Evolutionary conservation across 108 stramenopile genomes (phyloP), one percentile per base, ranked within the genome.

Genomic region (Cyclostephanos tholiformis): DNA sequence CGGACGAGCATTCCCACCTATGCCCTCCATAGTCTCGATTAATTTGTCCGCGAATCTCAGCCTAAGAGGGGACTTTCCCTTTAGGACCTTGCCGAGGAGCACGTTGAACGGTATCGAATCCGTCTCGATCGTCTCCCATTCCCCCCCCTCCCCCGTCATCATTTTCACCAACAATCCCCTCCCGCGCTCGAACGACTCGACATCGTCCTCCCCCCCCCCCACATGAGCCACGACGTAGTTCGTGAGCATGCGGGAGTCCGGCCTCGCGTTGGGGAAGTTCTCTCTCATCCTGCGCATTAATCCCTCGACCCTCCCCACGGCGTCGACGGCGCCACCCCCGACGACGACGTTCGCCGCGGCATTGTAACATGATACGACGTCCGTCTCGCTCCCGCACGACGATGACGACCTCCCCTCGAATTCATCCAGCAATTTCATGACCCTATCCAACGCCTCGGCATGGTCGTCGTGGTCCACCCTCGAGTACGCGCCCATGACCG

Each of bases 271-370:
- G 68, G 79, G 43, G 49, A 41, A 41, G 41, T 41, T 41, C 56
- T 79, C 69, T 26, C 60, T 75, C 77, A 83, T 75, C 46, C 78
- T 63, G 8, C 22, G 22, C 68, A 83, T 79, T 63, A 83, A 56
- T 14, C 69, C 49, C 49, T 41, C 48, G 14, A 79, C 51, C 63
- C 22, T 63, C 7, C 65, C 49, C 12, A 32, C 68, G 5, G 74
- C 67, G 52, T 79, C 57, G 6, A 62, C 48, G 25, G 58, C 13
- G 3, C 68, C 63, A 52, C 60, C 75, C 50, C 41, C n/a, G n/a
- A n/a, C n/a, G n/a, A n/a, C n/a, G n/a, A n/a, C n/a, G n/a, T n/a
- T n/a, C n/a, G n/a, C n/a, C n/a, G n/a, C n/a, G n/a, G n/a, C n/a
- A n/a, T n/a, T n/a, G n/a, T n/a, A n/a, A n/a, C n/a, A n/a, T n/a